Conservation (phyloP, 2,329 filamentous ascomycete genomes). For the Cytospora leucostoma region DNA sequence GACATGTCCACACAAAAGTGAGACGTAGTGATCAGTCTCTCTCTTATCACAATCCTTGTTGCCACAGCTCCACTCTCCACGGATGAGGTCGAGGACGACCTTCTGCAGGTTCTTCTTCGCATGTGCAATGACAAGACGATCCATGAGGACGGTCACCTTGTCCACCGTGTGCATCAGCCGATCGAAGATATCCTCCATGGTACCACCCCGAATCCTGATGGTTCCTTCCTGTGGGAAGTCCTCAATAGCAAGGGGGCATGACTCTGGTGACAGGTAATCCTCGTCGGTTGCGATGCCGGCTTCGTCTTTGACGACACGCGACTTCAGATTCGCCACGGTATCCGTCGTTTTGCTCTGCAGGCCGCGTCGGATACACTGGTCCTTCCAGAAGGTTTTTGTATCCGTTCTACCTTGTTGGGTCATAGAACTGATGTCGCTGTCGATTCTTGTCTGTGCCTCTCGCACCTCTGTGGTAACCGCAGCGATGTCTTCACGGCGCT, state of each 20-base stretch:
- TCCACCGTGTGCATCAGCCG: conserved; percentile 21
- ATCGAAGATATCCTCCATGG: conserved; percentile 27
- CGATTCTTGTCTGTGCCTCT: neutral
- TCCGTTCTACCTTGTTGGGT: neutral
- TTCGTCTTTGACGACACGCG: conserved; percentile 12
- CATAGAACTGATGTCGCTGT: neutral
- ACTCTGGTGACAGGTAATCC: conserved; percentile 21
- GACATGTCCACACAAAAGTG: conserved; percentile 24
- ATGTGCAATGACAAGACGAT: conserved; percentile 16
- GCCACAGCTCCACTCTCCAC: conserved; percentile 9
- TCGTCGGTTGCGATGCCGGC: conserved; percentile 19
- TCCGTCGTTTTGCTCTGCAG: conserved; percentile 14
- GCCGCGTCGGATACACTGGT: conserved; percentile 23
- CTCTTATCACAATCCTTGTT: neutral
- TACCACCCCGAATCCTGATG: conserved; percentile 19
- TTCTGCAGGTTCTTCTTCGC: conserved; percentile 18
- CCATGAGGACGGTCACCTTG: conserved; percentile 4
- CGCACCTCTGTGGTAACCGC: neutral
- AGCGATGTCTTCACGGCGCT: neutral
- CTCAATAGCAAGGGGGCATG: conserved; percentile 7
- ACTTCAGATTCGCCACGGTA: neutral
- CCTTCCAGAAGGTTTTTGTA: conserved; percentile 20
- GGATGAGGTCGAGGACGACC: conserved; percentile 13
- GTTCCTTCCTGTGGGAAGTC: conserved; percentile 17
- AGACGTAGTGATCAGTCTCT: conserved; percentile 13